Evolutionary conservation across 108 stramenopile genomes (phyloP), one percentile per base, ranked within the genome.

Genomic region (Stephanodiscus minutulus): DNA sequence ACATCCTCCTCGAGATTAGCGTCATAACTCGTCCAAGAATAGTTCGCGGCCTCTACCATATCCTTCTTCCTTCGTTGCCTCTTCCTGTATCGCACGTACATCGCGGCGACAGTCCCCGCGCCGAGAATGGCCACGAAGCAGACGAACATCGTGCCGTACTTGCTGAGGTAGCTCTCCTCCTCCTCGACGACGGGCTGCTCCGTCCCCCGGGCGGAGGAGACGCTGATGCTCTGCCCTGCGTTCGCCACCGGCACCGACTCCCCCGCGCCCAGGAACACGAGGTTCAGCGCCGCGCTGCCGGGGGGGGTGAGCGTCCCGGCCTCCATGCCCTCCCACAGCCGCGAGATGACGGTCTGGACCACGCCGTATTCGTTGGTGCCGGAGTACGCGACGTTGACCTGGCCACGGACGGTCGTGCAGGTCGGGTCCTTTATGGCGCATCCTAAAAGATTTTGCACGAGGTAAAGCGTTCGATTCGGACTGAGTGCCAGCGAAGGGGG

Each of bases 341-440:
- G 36, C 33, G 54, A 20, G 2, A 60, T 49, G 28, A 78, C 49
- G 20, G 53, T 22, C 37, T 62, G 50, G 13, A 70, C n/a, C 3
- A 78, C 58, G 15, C 58, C 70, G 47, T 71, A 72, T 62, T 78
- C 77, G 52, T 78, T 64, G 52, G 65, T 65, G 37, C 77, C 77
- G 28, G 44, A 67, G 70, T 78, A 78, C 5, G 64, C 65, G 8
- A 66, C 77, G 9, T 65, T 61, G 46, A 78, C 59, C 52, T 52
- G 35, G 12, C 77, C 77, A 18, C 28, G 64, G 29, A 78, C 47
- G 49, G 70, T 25, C 12, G 77, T 78, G 35, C 77, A 78, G 33
- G 53, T 60, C 29, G 44, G 70, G 52, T 46, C 36, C 5, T 60
- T 50, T 25, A 43, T 61, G 15, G 56, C 27, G 60, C 77, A 78